phyloP scores from a whole-genome alignment of 2,329 filamentous ascomycete species.

The Fusarium tupiense region DNA sequence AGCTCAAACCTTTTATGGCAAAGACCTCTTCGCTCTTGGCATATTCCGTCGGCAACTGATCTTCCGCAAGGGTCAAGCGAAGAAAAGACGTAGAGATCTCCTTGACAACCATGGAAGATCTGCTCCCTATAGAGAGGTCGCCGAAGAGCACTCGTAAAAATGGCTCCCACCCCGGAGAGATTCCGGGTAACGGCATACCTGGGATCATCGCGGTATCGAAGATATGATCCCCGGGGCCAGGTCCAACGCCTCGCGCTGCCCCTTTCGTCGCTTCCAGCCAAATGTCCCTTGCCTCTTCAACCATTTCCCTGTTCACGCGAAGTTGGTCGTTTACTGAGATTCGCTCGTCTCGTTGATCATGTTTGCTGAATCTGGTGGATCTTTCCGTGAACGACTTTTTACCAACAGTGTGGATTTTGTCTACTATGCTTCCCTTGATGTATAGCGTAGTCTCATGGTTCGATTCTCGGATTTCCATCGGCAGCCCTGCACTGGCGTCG shows the following conservation, averaged over 20 bases:
- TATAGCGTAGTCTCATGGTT: fast-evolving
- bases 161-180: background rate
- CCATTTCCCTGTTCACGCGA: background rate
- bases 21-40: fast-evolving
- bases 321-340: fast-evolving
- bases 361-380: background rate
- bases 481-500: background rate
- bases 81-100: background rate
- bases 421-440: fast-evolving
- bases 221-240: fast-evolving
- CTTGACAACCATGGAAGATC: fast-evolving
- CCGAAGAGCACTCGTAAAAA: fast-evolving
- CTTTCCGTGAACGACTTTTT: fast-evolving
- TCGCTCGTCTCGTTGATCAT: fast-evolving
- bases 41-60: fast-evolving
- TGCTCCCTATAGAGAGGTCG: fast-evolving
- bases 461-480: fast-evolving
- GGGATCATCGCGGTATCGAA: background rate
- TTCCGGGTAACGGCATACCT: no score
- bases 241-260: fast-evolving
- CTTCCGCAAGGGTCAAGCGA: background rate
- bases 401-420: background rate
- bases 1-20: fast-evolving
- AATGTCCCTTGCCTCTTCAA: background rate
- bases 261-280: background rate